phyloP scores from a whole-genome alignment of 805 yeast genomes.

The Candida nanaspora region DNA sequence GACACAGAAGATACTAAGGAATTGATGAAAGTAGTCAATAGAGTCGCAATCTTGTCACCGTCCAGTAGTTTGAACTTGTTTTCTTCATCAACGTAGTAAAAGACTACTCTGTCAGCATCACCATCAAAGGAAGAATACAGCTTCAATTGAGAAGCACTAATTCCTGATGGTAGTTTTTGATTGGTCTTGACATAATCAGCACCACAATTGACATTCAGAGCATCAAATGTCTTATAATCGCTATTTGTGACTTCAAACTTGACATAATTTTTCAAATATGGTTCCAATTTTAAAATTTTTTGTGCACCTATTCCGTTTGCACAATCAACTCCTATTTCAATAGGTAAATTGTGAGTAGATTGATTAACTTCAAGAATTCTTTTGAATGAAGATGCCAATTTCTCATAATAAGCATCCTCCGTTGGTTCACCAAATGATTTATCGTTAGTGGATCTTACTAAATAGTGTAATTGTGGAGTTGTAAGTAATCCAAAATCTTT shows the following conservation, averaged over 20 bases:
- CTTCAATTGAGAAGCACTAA: slow-evolving; percentile 35
- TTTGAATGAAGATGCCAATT: slow-evolving; percentile 49
- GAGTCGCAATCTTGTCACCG: slow-evolving; percentile 89
- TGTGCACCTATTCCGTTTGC: slow-evolving; percentile 98
- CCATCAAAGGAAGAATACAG: slow-evolving; percentile 89
- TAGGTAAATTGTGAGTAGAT: slow-evolving; percentile 12
- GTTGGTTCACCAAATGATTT: slow-evolving; percentile 49
- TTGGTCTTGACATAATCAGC: slow-evolving; percentile 93
- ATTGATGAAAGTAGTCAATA: slow-evolving; percentile 62
- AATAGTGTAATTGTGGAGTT: slow-evolving; percentile 91
- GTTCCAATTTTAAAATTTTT: slow-evolving; percentile 41
- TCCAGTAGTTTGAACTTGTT: slow-evolving; percentile 56
- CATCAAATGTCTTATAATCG: slow-evolving; percentile 42
- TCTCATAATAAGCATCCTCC: slow-evolving; percentile 64
- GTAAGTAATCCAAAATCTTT: slow-evolving; percentile 67
- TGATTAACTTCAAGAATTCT: slow-evolving; percentile 29
- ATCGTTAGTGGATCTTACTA: slow-evolving; percentile 71
- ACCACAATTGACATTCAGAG: slow-evolving; percentile 77
- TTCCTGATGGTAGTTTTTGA: slow-evolving; percentile 66
- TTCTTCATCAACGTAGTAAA: slow-evolving; percentile 46
- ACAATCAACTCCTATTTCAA: slow-evolving; percentile 66
- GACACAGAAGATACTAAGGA: slow-evolving; percentile 37
- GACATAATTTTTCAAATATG: slow-evolving; percentile 33
- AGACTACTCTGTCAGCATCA: slow-evolving; percentile 92
- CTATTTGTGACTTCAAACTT: slow-evolving; percentile 44